These are phyloP conservation scores for Apiospora marii DNA, from an alignment of 2,329 filamentous ascomycete genomes.

Conservation along the genomic window DNA sequence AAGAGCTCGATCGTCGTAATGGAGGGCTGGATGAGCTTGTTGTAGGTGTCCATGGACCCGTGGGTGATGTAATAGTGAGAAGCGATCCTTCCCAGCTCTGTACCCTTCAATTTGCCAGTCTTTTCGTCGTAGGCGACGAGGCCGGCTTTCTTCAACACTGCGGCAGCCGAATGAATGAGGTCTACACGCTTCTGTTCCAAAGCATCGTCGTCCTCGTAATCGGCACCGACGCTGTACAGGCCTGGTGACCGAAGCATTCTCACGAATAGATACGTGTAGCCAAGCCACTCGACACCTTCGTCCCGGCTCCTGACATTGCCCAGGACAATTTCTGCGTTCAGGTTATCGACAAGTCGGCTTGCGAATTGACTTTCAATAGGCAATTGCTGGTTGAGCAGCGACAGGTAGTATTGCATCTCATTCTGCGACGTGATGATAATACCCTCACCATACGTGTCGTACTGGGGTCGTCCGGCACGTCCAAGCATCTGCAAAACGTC, in stretches of 20 bases:
- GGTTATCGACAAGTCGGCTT: constrained; percentile 90
- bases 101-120: constrained; percentile 85
- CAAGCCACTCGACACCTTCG: constrained; percentile 98
- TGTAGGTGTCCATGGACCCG: constrained; percentile 96
- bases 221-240: constrained; percentile 92
- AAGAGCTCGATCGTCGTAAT: constrained; percentile 96
- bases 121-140: constrained; percentile 97
- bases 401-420: constrained; percentile 97
- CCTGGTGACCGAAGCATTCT: constrained; percentile 96
- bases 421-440: constrained; percentile 97
- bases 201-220: constrained; percentile 91
- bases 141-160: constrained; percentile 84
- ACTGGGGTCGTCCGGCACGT: constrained; percentile 94
- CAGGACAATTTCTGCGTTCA: constrained; percentile 95
- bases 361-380: constrained; percentile 97
- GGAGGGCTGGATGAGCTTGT: constrained; percentile 90
- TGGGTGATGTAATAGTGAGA: constrained; percentile 99
- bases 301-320: constrained; percentile 92
- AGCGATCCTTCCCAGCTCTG: constrained; percentile 92
- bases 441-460: constrained; percentile 96
- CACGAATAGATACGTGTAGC: constrained; percentile 97
- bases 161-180: constrained; percentile 91
- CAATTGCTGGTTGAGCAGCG: constrained; percentile 93
- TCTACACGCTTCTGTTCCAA: constrained; percentile 98
- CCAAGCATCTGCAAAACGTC: constrained; percentile 99